These are phyloP conservation scores for Glomus cerebriforme DNA, from an alignment of 192 early-diverging fungal genomes.

Conservation along the genomic window DNA sequence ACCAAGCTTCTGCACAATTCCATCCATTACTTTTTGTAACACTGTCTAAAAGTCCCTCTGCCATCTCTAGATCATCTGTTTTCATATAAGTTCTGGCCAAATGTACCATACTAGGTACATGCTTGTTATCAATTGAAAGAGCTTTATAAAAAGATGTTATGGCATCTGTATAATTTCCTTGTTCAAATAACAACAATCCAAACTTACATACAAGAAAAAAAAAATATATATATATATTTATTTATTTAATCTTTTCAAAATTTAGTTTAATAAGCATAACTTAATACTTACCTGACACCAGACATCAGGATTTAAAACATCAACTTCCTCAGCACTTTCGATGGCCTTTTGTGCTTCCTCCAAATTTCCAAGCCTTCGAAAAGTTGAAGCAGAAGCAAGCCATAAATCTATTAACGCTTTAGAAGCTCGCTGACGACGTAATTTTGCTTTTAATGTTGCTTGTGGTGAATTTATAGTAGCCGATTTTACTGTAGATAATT, in stretches of 20 bases:
- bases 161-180: conserved; percentile 43
- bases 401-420: conserved; percentile 53
- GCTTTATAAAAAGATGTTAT: conserved; percentile 54
- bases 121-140: conserved; percentile 42
- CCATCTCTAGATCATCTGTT: conserved; percentile 48
- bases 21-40: conserved; percentile 57
- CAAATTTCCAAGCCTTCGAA: conserved; percentile 46
- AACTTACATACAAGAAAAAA: conserved; percentile 25
- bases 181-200: conserved; percentile 43
- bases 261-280: neutral
- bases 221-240: neutral
- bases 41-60: conserved; percentile 53
- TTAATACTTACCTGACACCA: conserved; percentile 54
- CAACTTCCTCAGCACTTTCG: conserved; percentile 56
- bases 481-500: conserved; percentile 34
- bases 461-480: conserved; percentile 33
- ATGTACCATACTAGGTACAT: conserved; percentile 47
- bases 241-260: neutral
- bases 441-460: conserved; percentile 38
- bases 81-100: conserved; percentile 50
- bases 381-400: conserved; percentile 56
- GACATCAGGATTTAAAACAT: conserved; percentile 49
- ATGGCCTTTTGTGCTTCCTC: conserved; percentile 60
- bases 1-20: conserved; percentile 67
- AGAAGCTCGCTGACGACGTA: conserved; percentile 48